Conservation (phyloP, 2,329 filamentous ascomycete genomes). For the Xylaria sp. region DNA sequence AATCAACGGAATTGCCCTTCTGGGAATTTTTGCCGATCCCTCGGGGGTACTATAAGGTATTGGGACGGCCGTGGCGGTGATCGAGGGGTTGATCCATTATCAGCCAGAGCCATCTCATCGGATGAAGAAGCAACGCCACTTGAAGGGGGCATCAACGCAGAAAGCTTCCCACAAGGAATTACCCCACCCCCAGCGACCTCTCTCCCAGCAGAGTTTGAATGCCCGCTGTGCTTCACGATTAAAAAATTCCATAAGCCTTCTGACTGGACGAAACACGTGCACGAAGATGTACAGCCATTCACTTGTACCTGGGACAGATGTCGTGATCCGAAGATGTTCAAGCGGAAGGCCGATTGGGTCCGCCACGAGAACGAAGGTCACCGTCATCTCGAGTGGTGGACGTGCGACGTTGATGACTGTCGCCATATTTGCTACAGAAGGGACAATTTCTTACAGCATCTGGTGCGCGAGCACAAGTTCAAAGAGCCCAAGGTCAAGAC, state of each 20-base stretch:
- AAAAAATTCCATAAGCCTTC: constrained; percentile 91
- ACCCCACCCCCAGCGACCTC: constrained; percentile 78
- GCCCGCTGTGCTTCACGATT: constrained; percentile 81
- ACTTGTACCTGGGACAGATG: constrained; percentile 89
- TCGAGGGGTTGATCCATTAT: constrained; percentile 62
- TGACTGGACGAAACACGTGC: constrained; percentile 96
- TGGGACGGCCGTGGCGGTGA: constrained; percentile 65
- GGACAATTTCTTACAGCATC: constrained; percentile 91
- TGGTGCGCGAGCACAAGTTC: constrained; percentile 89
- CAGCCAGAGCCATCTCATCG: constrained; percentile 60
- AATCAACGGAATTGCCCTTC: constrained; percentile 62
- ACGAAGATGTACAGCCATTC: constrained; percentile 92
- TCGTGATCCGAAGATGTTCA: constrained; percentile 87
- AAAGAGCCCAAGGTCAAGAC: constrained; percentile 80
- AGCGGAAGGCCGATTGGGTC: constrained; percentile 95
- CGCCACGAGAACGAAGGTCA: constrained; percentile 92
- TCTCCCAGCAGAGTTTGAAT: constrained; percentile 88
- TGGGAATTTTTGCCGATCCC: constrained; percentile 65
- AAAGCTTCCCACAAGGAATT: constrained; percentile 81
- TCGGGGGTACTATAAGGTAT: constrained; percentile 69
- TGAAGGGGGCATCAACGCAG: constrained; percentile 72
- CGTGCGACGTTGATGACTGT: constrained; percentile 81
- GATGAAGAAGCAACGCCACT: constrained; percentile 71
- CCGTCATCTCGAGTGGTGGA: constrained; percentile 90
- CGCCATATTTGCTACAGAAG: constrained; percentile 83